Evolutionary conservation across 2,329 filamentous ascomycete species (phyloP).

Genomic region (Davidsoniella eucalypti): DNA sequence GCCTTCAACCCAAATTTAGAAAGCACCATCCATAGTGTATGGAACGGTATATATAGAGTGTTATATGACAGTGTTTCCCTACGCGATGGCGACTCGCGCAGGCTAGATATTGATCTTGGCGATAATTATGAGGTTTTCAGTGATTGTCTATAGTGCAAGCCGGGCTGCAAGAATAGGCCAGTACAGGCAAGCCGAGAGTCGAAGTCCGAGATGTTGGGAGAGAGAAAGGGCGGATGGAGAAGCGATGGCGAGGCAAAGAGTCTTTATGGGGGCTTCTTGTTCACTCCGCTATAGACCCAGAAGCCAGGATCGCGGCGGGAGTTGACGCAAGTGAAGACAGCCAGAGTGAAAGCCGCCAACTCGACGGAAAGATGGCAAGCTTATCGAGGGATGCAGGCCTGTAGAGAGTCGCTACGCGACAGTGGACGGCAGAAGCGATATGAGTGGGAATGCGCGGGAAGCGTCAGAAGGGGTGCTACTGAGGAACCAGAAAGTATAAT

Average conservation of each 20-base stretch:
- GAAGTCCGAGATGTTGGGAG: not conserved
- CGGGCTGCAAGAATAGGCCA: not conserved
- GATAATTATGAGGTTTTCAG: too few species aligned
- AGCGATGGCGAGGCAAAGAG: not conserved
- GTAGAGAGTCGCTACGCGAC: not conserved
- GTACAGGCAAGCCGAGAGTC: not conserved
- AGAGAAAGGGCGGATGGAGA: not conserved
- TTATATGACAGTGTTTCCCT: too few species aligned
- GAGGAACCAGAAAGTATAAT: too few species aligned
- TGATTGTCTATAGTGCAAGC: not conserved
- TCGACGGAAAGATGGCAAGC: slow-evolving; percentile 4
- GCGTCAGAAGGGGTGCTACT: not conserved
- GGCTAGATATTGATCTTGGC: too few species aligned
- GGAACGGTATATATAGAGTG: not conserved
- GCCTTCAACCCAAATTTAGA: not conserved
- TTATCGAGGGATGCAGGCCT: too few species aligned
- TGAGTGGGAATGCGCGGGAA: not conserved
- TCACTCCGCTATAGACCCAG: slow-evolving; percentile 92
- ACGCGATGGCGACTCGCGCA: too few species aligned
- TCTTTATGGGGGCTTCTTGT: slow-evolving; percentile 91
- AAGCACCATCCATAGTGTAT: slow-evolving; percentile 6
- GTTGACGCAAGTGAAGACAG: slow-evolving; percentile 16
- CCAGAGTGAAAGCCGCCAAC: slow-evolving; percentile 14
- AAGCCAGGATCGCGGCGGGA: slow-evolving; percentile 83
- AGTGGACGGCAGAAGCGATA: not conserved